Percentiles rank a stretch among this genome's conserved stretches.
Evolutionary conservation across 1,284 basidiomycete genomes (phyloP).

Genomic region (Ganoderma resinaceum): DNA sequence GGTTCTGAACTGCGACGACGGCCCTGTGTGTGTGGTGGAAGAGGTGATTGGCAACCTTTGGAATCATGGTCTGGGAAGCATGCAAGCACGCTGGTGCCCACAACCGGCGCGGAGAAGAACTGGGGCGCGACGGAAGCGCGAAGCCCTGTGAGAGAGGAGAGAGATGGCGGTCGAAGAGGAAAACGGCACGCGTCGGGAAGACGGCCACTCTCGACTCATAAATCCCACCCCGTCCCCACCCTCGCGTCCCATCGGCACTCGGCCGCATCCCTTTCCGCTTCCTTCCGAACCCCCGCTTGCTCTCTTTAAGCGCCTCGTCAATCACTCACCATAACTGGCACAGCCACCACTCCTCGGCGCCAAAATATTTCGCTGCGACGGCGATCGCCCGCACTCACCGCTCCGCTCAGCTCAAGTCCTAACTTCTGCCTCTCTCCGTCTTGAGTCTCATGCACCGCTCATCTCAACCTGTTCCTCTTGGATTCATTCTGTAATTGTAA

Average conservation of each 20-base stretch:
- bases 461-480: not conserved
- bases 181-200: slow-evolving; percentile 1
- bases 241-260: slow-evolving; percentile 11
- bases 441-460: not conserved
- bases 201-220: slow-evolving; percentile 10
- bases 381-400: not conserved
- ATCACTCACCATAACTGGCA: not conserved
- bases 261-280: slow-evolving; percentile 5
- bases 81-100: slow-evolving; percentile 24
- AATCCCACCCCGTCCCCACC: not conserved
- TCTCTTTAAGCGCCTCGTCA: not conserved
- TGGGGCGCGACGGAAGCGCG: not conserved
- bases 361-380: not conserved
- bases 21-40: slow-evolving; percentile 78
- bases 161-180: not conserved
- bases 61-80: slow-evolving; percentile 60
- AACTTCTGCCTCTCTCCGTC: no score
- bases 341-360: not conserved
- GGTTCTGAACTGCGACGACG: slow-evolving; percentile 75
- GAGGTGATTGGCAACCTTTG: slow-evolving; percentile 79
- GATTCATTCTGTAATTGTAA: not conserved
- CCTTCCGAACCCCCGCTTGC: not conserved
- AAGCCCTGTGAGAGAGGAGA: not conserved
- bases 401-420: not conserved
- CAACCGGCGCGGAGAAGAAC: not conserved